Conservation (phyloP, 1,284 basidiomycete genomes). For the Pascua sp. region DNA sequence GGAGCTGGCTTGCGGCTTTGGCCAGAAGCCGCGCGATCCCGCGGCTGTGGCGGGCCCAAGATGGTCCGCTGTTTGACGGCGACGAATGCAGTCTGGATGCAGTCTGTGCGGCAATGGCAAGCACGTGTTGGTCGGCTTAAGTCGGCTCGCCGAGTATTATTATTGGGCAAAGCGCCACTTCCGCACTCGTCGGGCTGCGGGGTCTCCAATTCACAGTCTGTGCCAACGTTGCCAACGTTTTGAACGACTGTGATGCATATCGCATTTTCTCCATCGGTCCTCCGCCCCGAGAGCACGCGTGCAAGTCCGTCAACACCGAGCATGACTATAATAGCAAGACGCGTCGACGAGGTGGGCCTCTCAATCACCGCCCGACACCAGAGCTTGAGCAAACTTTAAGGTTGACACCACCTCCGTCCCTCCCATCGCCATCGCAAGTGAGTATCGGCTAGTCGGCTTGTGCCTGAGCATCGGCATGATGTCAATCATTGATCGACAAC, state of each 20-base stretch:
- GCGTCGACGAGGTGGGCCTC: background rate
- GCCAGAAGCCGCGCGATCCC: too few relatives aligned
- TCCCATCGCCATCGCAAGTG: background rate
- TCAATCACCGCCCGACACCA: background rate
- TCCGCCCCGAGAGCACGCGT: background rate
- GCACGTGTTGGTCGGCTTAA: background rate
- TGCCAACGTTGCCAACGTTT: background rate
- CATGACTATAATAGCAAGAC: background rate
- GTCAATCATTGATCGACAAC: slow-evolving; percentile 2
- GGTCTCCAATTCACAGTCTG: background rate
- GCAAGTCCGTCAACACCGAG: background rate
- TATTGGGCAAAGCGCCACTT: background rate
- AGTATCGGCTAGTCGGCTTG: background rate
- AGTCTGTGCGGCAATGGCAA: too few relatives aligned
- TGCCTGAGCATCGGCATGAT: background rate
- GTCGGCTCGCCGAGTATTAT: background rate
- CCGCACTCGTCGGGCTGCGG: background rate
- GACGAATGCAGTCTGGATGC: too few relatives aligned
- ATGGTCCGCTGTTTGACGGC: too few relatives aligned
- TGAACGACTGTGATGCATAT: background rate
- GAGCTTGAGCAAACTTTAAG: too few relatives aligned
- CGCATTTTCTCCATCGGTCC: background rate
- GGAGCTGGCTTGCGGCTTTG: too few relatives aligned
- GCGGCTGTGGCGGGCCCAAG: too few relatives aligned
- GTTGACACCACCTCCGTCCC: background rate